Percentiles rank a stretch among this genome's conserved stretches.
Conservation (phyloP, 2,329 filamentous ascomycete species). For the Aureobasidium sp. region DNA sequence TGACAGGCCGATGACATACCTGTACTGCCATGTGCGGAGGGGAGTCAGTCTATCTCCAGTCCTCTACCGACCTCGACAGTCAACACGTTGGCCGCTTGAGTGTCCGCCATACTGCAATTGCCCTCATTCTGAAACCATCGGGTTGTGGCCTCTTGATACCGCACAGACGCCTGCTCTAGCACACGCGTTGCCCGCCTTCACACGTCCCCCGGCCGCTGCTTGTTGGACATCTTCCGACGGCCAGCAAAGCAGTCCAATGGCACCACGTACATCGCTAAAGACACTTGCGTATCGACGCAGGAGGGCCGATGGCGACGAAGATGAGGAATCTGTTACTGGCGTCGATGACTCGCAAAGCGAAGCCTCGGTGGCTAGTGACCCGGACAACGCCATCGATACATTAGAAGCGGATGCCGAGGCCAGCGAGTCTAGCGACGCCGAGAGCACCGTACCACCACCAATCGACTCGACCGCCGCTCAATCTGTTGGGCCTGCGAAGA, state of each 20-base stretch:
- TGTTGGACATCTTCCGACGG: not conserved
- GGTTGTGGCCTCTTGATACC: not conserved
- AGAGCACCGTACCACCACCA: constrained; percentile 28
- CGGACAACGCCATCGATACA: constrained; percentile 43
- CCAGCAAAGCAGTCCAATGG: constrained; percentile 33
- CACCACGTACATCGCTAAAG: constrained; percentile 47
- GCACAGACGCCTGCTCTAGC: not conserved
- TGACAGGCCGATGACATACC: not conserved
- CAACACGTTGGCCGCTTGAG: not conserved
- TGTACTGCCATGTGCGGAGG: not conserved
- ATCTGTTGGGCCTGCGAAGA: constrained; percentile 17
- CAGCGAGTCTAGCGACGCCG: constrained; percentile 50
- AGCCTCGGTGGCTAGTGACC: constrained; percentile 50
- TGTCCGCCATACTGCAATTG: not conserved
- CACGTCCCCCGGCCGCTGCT: not conserved
- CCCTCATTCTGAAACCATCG: not conserved
- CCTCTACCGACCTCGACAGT: not conserved
- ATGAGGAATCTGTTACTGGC: constrained; percentile 49
- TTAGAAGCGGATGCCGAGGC: constrained; percentile 35
- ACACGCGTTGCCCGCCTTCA: not conserved
- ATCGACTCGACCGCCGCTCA: not conserved
- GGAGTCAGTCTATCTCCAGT: not conserved
- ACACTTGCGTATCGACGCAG: constrained; percentile 61
- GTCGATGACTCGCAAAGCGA: constrained; percentile 60
- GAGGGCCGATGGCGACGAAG: constrained; percentile 63